Evolutionary conservation across 257 asterid species (phyloP).

Genomic region (Przewalskia tangutica): DNA sequence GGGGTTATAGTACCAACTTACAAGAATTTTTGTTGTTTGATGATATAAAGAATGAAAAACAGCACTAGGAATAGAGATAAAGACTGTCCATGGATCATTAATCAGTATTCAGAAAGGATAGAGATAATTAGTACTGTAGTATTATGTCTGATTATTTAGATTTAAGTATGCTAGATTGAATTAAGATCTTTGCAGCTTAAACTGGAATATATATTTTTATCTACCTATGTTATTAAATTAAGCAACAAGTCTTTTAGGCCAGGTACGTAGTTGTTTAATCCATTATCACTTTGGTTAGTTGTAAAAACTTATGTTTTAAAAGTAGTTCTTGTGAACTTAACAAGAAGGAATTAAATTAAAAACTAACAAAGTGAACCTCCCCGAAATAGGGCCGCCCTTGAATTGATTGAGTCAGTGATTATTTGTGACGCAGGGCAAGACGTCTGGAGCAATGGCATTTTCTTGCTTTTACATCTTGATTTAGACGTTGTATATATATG

Average conservation of each 20-base stretch:
- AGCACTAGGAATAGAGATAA: conserved; percentile 5
- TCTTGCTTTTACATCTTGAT: background rate
- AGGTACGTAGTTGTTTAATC: background rate
- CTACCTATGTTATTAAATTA: background rate
- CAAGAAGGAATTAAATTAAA: background rate
- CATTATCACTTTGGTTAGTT: background rate
- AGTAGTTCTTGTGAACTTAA: background rate
- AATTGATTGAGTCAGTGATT: background rate
- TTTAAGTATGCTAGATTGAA: background rate
- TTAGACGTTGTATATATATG: background rate
- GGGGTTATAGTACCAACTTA: no score
- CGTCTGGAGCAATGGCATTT: background rate
- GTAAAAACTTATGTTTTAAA: background rate
- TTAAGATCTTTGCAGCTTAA: background rate
- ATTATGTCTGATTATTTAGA: background rate
- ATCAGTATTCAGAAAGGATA: background rate
- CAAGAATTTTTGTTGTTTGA: background rate
- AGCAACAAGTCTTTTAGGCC: background rate
- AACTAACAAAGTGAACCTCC: background rate
- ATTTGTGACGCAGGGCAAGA: background rate
- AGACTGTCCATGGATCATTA: background rate
- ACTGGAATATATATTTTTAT: no score
- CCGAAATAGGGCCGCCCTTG: background rate
- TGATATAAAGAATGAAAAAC: conserved; percentile 10
- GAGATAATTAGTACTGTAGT: background rate